Evolutionary conservation across 768 basidiomycete species (phyloP).

Genomic region (Lactifluus hygrophoroides): DNA sequence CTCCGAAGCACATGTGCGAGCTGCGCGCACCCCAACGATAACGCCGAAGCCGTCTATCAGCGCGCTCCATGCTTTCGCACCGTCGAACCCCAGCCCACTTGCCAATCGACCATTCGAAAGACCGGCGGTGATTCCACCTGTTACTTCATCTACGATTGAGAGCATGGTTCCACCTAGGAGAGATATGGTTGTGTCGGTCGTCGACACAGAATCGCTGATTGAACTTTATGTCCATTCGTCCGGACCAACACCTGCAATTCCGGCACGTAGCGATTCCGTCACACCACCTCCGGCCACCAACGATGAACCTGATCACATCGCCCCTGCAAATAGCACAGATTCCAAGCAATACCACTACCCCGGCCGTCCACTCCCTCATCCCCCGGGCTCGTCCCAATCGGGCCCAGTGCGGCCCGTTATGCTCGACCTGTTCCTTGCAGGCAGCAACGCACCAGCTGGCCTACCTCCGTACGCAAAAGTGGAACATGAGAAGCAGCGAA

Average conservation of each 20-base stretch:
- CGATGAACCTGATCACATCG: neutral
- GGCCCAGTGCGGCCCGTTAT: conserved; percentile 11
- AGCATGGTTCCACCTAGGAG: neutral
- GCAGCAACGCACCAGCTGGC: neutral
- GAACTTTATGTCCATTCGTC: conserved; percentile 20
- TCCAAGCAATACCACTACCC: conserved; percentile 13
- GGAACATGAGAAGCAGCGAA: neutral
- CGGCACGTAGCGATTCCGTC: neutral
- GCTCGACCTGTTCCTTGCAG: conserved; percentile 14
- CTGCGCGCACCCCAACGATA: neutral
- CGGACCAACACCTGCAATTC: neutral
- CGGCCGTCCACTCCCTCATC: conserved; percentile 19
- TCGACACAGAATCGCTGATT: conserved; percentile 17
- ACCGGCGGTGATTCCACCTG: neutral
- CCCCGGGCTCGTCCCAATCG: conserved; percentile 12
- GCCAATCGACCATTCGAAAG: conserved; percentile 16
- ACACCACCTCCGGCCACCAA: neutral
- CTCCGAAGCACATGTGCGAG: conserved; percentile 3
- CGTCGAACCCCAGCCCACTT: conserved; percentile 20
- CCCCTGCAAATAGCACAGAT: neutral
- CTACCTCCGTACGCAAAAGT: neutral
- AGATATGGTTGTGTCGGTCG: conserved; percentile 14
- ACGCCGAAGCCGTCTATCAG: conserved; percentile 4
- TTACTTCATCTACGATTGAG: neutral
- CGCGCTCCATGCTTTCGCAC: conserved; percentile 12